phyloP scores from a whole-genome alignment of 2,329 filamentous ascomycete genomes.

The Trichocomaceae sp. region DNA sequence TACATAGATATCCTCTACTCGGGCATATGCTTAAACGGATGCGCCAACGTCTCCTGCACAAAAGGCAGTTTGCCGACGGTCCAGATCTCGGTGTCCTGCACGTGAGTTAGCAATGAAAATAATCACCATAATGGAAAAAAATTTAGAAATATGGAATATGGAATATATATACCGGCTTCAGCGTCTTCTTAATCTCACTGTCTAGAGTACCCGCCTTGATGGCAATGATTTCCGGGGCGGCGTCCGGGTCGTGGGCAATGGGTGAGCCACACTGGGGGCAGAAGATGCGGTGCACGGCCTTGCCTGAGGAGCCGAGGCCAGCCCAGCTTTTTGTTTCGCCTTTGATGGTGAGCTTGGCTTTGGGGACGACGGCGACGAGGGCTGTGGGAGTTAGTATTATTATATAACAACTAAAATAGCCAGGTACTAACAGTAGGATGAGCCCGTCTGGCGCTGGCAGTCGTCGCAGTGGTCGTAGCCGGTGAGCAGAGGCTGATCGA shows the following conservation, averaged over 20 bases:
- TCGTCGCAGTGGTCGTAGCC: conserved; percentile 68
- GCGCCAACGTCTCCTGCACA: conserved; percentile 58
- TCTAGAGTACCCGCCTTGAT: conserved; percentile 62
- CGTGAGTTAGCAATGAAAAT: not conserved
- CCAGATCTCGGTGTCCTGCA: conserved; percentile 61
- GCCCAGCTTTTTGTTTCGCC: conserved; percentile 61
- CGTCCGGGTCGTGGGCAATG: conserved; percentile 63
- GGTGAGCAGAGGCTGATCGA: conserved; percentile 35
- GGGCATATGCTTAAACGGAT: conserved; percentile 60
- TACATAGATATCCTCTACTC: conserved; percentile 31
- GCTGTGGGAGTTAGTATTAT: conserved; percentile 33
- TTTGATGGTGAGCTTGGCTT: conserved; percentile 57
- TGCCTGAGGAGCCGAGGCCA: conserved; percentile 54
- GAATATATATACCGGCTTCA: conserved; percentile 47
- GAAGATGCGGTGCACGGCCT: conserved; percentile 61
- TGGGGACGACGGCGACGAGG: conserved; percentile 59
- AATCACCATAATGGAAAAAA: too few relatives aligned
- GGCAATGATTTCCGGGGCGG: conserved; percentile 63
- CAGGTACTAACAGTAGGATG: conserved; percentile 54
- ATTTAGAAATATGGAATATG: too few relatives aligned
- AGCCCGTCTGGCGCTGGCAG: conserved; percentile 64
- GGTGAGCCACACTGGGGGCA: conserved; percentile 63
- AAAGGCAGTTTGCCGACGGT: conserved; percentile 62
- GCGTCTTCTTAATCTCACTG: conserved; percentile 58
- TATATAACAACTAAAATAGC: too few relatives aligned